Percentiles rank a stretch among this genome's conserved stretches.
Conservation (phyloP, 306 rosid genomes). For the Corylus heterophylla region DNA sequence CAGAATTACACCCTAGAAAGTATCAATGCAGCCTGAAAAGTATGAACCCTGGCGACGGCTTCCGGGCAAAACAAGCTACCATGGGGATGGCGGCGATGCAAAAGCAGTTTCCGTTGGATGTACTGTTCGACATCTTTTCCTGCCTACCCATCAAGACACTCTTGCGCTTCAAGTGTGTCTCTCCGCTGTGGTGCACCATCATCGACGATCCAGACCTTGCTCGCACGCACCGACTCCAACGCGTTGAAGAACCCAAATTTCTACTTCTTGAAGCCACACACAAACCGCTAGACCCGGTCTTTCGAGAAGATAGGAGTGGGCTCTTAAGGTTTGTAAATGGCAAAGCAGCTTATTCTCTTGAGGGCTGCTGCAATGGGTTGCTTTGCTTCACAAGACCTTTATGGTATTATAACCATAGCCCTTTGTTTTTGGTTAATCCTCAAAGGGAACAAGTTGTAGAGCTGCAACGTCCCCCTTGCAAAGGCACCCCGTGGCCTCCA, state of each 20-base stretch:
- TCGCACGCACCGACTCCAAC: not conserved
- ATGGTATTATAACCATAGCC: not conserved
- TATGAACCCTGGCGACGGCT: too few relatives aligned
- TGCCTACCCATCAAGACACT: not conserved
- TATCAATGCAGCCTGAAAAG: too few relatives aligned
- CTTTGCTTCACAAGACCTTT: not conserved
- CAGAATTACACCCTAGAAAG: too few relatives aligned
- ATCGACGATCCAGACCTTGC: not conserved
- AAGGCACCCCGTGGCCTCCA: not conserved
- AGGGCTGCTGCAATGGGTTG: not conserved
- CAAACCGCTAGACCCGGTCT: not conserved
- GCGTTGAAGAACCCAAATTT: not conserved
- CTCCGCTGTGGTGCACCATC: not conserved
- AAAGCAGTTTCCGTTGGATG: not conserved
- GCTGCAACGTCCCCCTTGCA: not conserved
- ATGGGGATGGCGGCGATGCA: too few relatives aligned
- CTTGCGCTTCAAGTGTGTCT: not conserved
- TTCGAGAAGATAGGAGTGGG: not conserved
- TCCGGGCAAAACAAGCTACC: too few relatives aligned
- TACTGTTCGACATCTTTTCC: not conserved
- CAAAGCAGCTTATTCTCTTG: not conserved
- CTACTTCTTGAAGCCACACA: not conserved
- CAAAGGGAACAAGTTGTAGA: not conserved
- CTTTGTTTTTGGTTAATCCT: constrained; percentile 1
- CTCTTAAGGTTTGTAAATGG: not conserved